Evolutionary conservation across 768 basidiomycete species (phyloP).

Genomic region (Pseudohyphozyma bogoriensis): DNA sequence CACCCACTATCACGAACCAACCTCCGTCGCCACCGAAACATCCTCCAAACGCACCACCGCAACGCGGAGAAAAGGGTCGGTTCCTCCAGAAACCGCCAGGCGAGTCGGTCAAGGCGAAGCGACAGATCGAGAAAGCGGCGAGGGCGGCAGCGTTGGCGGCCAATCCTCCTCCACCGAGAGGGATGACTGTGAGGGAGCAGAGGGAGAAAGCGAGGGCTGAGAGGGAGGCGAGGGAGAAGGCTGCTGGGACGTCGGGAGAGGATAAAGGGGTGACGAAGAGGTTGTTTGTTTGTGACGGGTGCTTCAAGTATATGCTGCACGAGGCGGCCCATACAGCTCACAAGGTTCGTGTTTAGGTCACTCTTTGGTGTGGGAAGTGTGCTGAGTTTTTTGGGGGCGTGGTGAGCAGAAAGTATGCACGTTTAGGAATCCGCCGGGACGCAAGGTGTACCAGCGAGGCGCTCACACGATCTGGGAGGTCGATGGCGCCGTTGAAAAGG

Average conservation of each 20-base stretch:
- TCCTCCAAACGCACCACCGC: background rate
- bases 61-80: conserved; percentile 8
- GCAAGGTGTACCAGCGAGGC: conserved; percentile 79
- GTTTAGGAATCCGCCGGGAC: conserved; percentile 65
- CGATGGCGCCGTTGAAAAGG: conserved; percentile 77
- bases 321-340: conserved; percentile 56
- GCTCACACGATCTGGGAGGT: conserved; percentile 91
- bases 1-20: background rate
- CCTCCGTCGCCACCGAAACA: background rate
- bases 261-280: conserved; percentile 8
- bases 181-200: conserved; percentile 14
- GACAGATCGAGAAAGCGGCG: conserved; percentile 3
- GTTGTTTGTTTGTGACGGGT: conserved; percentile 79
- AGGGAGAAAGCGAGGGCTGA: conserved; percentile 12
- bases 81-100: conserved; percentile 21
- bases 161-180: background rate
- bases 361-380: background rate
- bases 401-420: conserved; percentile 57
- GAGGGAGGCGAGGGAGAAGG: conserved; percentile 6
- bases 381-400: background rate
- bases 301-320: conserved; percentile 93
- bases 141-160: background rate
- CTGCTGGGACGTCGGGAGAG: background rate
- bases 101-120: conserved; percentile 11
- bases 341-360: conserved; percentile 42